Base-by-base conservation (phyloP, 352 stramenopile species). In the Pythium periplocum region DNA sequence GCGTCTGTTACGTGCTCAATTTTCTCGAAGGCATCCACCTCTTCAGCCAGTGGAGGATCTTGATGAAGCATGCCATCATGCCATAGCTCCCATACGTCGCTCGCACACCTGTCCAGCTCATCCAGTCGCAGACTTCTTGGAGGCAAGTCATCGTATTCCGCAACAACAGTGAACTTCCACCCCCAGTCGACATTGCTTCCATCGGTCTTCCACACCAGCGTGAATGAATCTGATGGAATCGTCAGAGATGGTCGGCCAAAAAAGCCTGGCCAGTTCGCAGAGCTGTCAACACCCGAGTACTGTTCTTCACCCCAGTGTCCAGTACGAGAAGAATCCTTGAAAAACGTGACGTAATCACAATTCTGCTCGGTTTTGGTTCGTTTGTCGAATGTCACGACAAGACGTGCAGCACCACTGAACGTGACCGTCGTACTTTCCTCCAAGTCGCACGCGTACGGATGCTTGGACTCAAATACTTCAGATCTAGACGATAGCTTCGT, bases 111-210 rank as follows among this genome's bases (percentile, higher is more conserved):
- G 39, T 90, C 66, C 8, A 93, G 61, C 36, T 89, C 73, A 11
- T 84, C 67, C 1, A 87, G 44, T 7, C 51, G 65, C 33, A 88
- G 65, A 12, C 78, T 54, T 4, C 81, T 49, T 6, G 82, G 70
- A 31, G 62, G 53, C 6, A 78, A 56, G 1, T 67, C 61, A 6
- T 69, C 51, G 61, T 87, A 93, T 30, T 86, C 73, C 4, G 81
- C 78, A 12, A 62, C 69, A 0, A 93, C 79, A 6, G 71, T 87
- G 45, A 94, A 91, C 45, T 87, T 83, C 73, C 82, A 93, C 0
- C 86, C 86, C 89, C 89, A 97, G 31, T 96, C 87, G 32, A 92
- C 86, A 57, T 95, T 96, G 6, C 79, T 86, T 0, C 66, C 68
- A 64, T 97, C 89, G 0, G 85, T 92, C 47, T 64, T 75, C 81